These are phyloP conservation scores for Pezicula carpinea DNA, from an alignment of 2,329 filamentous ascomycete species.

Conservation along the genomic window DNA sequence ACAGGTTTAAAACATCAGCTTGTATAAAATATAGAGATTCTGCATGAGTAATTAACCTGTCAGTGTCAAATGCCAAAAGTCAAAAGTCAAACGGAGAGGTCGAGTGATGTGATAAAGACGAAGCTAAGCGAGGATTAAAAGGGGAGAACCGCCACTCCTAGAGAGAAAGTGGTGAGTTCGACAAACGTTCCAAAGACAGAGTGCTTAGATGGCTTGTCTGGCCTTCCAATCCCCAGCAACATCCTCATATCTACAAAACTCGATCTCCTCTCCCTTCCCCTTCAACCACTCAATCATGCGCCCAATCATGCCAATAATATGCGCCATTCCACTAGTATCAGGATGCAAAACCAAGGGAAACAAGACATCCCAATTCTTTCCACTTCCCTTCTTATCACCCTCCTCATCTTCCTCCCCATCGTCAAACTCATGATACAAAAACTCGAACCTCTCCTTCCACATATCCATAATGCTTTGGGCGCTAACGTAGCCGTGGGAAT, in stretches of 20 bases:
- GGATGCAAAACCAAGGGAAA: constrained; percentile 52
- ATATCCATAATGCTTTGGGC: constrained; percentile 43
- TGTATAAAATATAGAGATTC: too few species aligned
- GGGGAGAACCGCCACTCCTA: too few species aligned
- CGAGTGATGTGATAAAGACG: too few species aligned
- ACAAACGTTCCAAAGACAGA: too few species aligned
- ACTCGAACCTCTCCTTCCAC: constrained; percentile 29
- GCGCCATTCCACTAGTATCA: constrained; percentile 55
- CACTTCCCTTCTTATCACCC: constrained; percentile 22
- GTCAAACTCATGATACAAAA: constrained; percentile 28
- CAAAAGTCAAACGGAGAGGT: too few species aligned
- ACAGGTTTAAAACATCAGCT: too few species aligned
- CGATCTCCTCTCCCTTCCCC: constrained; percentile 37
- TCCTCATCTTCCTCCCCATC: constrained; percentile 36
- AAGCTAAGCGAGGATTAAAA: too few species aligned
- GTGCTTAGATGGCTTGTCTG: background rate
- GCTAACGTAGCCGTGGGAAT: constrained; percentile 44
- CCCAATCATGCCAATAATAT: constrained; percentile 43
- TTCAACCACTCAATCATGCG: constrained; percentile 46
- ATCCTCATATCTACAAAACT: constrained; percentile 39
- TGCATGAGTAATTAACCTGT: too few species aligned
- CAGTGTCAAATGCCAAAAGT: too few species aligned
- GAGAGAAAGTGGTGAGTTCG: too few species aligned
- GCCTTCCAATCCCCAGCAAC: constrained; percentile 30
- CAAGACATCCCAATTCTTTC: constrained; percentile 31